These are phyloP conservation scores for Clitopilus hobsonii DNA, from an alignment of 768 basidiomycete species.

Conservation along the genomic window DNA sequence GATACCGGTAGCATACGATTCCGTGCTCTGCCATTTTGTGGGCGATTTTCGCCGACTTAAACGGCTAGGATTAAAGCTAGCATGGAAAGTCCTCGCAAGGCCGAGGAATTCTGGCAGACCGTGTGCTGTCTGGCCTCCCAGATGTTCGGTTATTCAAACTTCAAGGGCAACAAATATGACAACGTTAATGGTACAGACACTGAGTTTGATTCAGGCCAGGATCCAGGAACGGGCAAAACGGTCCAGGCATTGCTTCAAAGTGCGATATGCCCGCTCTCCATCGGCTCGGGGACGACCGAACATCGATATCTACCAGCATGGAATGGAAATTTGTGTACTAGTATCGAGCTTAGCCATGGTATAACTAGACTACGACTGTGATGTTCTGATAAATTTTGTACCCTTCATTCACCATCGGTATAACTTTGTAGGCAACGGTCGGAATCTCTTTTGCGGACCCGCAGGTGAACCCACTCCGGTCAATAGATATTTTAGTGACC, in stretches of 20 bases:
- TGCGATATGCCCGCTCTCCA: neutral
- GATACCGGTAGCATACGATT: neutral
- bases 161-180: slow-evolving; percentile 1
- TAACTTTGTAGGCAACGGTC: neutral
- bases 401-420: neutral
- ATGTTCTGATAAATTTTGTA: neutral
- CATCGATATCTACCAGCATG: neutral
- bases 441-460: neutral
- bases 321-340: neutral
- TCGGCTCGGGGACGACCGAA: neutral
- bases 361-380: neutral
- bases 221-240: slow-evolving; percentile 1
- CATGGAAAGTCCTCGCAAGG: too few relatives aligned
- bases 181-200: slow-evolving; percentile 1
- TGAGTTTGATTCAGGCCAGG: slow-evolving; percentile 1
- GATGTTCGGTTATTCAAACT: neutral
- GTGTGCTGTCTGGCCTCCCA: neutral
- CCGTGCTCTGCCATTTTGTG: too few relatives aligned
- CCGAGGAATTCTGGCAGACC: neutral
- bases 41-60: too few relatives aligned
- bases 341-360: neutral
- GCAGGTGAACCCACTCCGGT: neutral
- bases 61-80: too few relatives aligned
- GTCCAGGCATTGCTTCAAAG: neutral
- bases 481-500: neutral